Percentiles rank a stretch among this genome's conserved stretches.
phyloP scores from a whole-genome alignment of 2,329 filamentous ascomycete species.

The Epichloe bromicola region DNA sequence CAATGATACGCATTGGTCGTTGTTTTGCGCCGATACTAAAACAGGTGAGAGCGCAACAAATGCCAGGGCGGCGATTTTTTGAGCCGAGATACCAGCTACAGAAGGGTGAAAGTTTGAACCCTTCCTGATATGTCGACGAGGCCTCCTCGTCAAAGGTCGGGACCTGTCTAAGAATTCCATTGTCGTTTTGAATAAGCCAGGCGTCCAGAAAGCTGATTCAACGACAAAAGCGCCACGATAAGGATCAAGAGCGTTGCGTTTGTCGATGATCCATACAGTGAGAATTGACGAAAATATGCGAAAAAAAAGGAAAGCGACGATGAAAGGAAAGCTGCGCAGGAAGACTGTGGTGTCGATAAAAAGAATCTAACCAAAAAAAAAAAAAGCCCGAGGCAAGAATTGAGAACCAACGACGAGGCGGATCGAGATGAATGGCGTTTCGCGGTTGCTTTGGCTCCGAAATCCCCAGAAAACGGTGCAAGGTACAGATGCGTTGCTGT shows the following conservation, averaged over 20 bases:
- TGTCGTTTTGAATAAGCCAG: background rate
- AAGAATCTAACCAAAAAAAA: conserved; percentile 21
- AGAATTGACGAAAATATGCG: background rate
- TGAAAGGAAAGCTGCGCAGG: conserved; percentile 10
- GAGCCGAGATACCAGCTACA: background rate
- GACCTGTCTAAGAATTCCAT: background rate
- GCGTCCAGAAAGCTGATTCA: background rate
- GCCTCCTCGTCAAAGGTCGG: background rate
- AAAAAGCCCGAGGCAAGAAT: background rate
- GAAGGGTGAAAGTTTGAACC: background rate
- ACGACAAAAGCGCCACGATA: background rate
- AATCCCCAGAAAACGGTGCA: background rate
- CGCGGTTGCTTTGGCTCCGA: background rate
- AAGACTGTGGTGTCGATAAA: conserved; percentile 16
- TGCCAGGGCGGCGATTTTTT: conserved; percentile 9
- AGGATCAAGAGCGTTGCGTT: background rate
- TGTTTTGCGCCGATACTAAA: conserved; percentile 23
- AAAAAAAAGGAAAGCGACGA: background rate
- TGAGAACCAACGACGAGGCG: background rate
- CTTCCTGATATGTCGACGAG: background rate
- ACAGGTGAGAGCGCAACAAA: conserved; percentile 15
- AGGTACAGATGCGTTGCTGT: background rate
- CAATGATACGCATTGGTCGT: conserved; percentile 48
- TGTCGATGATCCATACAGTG: conserved; percentile 4
- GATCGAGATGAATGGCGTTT: background rate